Percentiles rank a stretch among this genome's conserved stretches.
Evolutionary conservation across 139 green algal species (phyloP).

Genomic region (Chlorella vulgaris): DNA sequence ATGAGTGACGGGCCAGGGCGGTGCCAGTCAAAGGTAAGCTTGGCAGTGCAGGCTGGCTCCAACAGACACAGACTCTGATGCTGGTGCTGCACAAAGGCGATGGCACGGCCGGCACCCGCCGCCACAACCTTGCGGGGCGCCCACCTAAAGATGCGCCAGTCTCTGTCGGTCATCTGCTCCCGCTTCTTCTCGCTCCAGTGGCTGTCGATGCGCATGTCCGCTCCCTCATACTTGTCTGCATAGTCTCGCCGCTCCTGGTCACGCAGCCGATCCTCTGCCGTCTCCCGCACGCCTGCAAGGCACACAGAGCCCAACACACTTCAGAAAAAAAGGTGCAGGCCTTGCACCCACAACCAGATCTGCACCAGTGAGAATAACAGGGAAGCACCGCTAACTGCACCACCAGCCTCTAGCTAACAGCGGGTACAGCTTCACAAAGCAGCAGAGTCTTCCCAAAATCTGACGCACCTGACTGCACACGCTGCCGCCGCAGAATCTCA

Average conservation of each 20-base stretch:
- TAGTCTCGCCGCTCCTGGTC: conserved; percentile 40
- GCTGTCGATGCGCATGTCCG: conserved; percentile 46
- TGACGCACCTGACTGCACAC: conserved; percentile 1
- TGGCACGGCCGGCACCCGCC: too few relatives aligned
- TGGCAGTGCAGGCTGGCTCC: too few relatives aligned
- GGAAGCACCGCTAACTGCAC: too few relatives aligned
- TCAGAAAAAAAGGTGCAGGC: too few relatives aligned
- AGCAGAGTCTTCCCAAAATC: not conserved
- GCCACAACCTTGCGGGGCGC: not conserved
- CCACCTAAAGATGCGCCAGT: conserved; percentile 98
- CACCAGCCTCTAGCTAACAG: too few relatives aligned
- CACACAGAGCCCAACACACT: not conserved
- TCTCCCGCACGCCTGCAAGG: conserved; percentile 59
- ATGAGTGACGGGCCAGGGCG: not conserved
- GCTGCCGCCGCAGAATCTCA: conserved; percentile 55
- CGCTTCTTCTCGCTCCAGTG: conserved; percentile 95
- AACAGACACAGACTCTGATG: too few relatives aligned
- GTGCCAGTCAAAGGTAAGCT: too few relatives aligned
- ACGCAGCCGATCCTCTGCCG: conserved; percentile 59
- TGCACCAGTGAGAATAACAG: too few relatives aligned
- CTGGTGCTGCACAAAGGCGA: too few relatives aligned
- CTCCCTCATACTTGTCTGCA: conserved; percentile 82
- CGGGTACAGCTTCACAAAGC: not conserved
- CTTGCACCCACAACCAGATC: too few relatives aligned
- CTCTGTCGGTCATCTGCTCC: conserved; percentile 92